Base-by-base conservation (phyloP, 805 yeast genomes). In the Blastobotrys attinorum region DNA sequence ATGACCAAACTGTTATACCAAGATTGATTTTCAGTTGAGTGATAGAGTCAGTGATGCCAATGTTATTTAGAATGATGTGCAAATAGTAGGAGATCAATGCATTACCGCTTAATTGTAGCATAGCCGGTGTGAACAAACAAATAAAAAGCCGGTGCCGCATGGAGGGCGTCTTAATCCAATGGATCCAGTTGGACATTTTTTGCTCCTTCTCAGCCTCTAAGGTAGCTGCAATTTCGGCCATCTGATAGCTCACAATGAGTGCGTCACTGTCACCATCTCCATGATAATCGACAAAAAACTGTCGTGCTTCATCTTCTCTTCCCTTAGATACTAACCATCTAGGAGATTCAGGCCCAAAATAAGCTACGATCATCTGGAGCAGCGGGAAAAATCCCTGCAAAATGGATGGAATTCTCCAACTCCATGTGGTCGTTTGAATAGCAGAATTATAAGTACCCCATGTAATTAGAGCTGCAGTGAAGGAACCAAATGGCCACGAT, bases 351-450 rank as follows among this genome's bases (percentile, higher is more conserved):
- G 79, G 78, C 31, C 83, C 65, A 50, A 78, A 69, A 42, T 74
- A 58, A 63, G 85, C 67, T 20, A 90, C 92, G 11, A 62, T 49
- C 38, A 70, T 67, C 48, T 83, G 66, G 42, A 80, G 57, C 31
- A 83, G 63, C 40, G 84, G 46, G 58, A 81, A 81, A 32, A 81
- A 50, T 44, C 77, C 67, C 65, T 83, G 92, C 53, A 81, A 64
- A 2, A 84, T 79, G 46, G 82, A 73, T 6, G 88, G 86, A 54
- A 81, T 70, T 66, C 88, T 73, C 85, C 86, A 82, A 17, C 77
- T 66, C 40, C 70, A 46, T 40, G 32, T 47, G 37, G 37, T 23
- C 18, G 11, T 25, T 18, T 35, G 20, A 16, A 35, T 11, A 3
- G 76, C 31, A 8, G 44, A 41, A 25, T 41, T 34, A 33, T 23